Percentiles rank a stretch among this genome's conserved stretches.
Evolutionary conservation across 2,329 filamentous ascomycete genomes (phyloP).

Genomic region (Penicillium sumatraense): DNA sequence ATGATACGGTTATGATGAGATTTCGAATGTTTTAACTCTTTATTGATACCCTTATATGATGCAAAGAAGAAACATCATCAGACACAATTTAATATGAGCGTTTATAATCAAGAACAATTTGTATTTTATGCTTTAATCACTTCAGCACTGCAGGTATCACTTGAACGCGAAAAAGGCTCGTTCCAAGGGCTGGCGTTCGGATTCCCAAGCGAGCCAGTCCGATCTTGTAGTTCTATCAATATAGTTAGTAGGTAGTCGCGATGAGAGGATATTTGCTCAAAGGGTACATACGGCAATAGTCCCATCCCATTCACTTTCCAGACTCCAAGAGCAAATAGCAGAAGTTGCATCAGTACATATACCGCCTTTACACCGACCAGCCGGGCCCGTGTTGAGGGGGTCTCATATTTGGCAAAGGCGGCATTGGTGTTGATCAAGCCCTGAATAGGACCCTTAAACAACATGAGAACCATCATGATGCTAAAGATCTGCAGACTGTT

Average conservation of each 20-base stretch:
- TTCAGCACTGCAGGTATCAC: slow-evolving; percentile 22
- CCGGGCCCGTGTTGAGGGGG: slow-evolving; percentile 72
- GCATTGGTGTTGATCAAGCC: slow-evolving; percentile 81
- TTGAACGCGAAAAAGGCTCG: slow-evolving; percentile 65
- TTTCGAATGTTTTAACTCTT: not conserved
- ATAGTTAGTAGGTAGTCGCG: slow-evolving; percentile 13
- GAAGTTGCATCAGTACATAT: slow-evolving; percentile 84
- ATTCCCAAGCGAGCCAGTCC: slow-evolving; percentile 97
- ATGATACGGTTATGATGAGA: not conserved
- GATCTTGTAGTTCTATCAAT: slow-evolving; percentile 79
- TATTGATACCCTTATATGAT: not conserved
- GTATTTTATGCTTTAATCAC: not conserved
- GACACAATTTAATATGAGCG: slow-evolving; percentile 2
- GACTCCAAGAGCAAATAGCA: slow-evolving; percentile 81
- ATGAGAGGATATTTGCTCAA: not conserved
- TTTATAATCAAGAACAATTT: not conserved
- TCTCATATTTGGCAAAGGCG: slow-evolving; percentile 91
- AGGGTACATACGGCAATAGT: slow-evolving; percentile 75
- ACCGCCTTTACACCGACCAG: slow-evolving; percentile 83
- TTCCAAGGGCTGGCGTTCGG: slow-evolving; percentile 70
- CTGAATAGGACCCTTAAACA: slow-evolving; percentile 94
- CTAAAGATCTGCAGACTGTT: slow-evolving; percentile 98
- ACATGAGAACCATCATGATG: slow-evolving; percentile 99
- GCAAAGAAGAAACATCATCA: not conserved
- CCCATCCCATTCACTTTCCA: slow-evolving; percentile 99